These are phyloP conservation scores for Phytophthora gonapodyides DNA, from an alignment of 352 stramenopile species.

Conservation along the genomic window DNA sequence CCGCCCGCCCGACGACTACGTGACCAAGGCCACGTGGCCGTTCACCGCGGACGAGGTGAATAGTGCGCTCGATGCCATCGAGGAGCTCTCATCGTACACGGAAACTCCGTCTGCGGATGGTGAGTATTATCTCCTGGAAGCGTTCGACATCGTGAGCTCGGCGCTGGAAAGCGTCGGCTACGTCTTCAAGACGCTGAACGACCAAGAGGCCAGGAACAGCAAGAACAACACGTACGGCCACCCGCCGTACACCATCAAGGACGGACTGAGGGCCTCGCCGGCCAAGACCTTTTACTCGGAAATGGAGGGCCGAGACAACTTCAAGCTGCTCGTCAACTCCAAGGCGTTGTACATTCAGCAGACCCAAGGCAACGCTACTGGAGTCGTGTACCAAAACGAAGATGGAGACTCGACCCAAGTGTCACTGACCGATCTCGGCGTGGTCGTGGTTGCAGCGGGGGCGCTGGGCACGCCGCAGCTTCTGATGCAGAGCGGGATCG, in stretches of 20 bases:
- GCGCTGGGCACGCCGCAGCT: slow-evolving; percentile 79
- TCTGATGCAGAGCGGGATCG: slow-evolving; percentile 81
- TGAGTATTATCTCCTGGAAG: slow-evolving; percentile 52
- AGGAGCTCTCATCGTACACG: slow-evolving; percentile 47
- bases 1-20: slow-evolving; percentile 56
- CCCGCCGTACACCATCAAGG: slow-evolving; percentile 56
- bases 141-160: slow-evolving; percentile 48
- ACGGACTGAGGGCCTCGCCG: slow-evolving; percentile 50
- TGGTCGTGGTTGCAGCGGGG: slow-evolving; percentile 79
- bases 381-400: slow-evolving; percentile 51
- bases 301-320: slow-evolving; percentile 50
- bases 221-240: slow-evolving; percentile 57
- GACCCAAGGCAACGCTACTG: slow-evolving; percentile 41
- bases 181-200: slow-evolving; percentile 45
- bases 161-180: slow-evolving; percentile 41
- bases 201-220: slow-evolving; percentile 44
- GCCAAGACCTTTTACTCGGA: slow-evolving; percentile 60
- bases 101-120: slow-evolving; percentile 53
- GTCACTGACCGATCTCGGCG: slow-evolving; percentile 40
- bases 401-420: slow-evolving; percentile 19
- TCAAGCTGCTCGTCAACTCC: slow-evolving; percentile 49
- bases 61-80: slow-evolving; percentile 52
- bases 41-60: slow-evolving; percentile 61
- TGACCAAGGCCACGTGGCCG: slow-evolving; percentile 44
- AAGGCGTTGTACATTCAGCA: slow-evolving; percentile 61